Evolutionary conservation across 31 red algal species (phyloP).

Genomic region (Odonthalia washingtoniensis): DNA sequence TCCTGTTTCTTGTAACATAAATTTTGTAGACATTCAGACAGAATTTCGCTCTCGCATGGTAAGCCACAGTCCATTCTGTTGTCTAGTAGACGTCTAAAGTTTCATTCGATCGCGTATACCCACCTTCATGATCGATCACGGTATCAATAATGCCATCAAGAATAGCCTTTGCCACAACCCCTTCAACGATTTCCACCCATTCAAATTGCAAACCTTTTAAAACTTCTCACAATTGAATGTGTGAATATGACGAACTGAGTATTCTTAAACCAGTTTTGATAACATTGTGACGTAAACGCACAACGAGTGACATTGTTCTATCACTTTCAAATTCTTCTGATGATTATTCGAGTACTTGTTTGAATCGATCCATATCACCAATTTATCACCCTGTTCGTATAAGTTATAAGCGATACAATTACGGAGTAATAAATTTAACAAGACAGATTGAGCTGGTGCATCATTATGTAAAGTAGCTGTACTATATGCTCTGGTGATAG

Average conservation of each 20-base stretch:
- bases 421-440: slow-evolving; percentile 95
- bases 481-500: slow-evolving; percentile 81
- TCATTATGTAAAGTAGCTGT: slow-evolving; percentile 92
- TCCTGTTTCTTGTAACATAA: no score
- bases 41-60: no score
- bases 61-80: no score
- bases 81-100: no score
- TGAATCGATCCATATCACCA: no score
- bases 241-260: slow-evolving; percentile 87
- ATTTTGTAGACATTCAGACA: no score
- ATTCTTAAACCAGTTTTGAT: slow-evolving; percentile 97
- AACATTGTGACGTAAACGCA: slow-evolving; percentile 96
- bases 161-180: slow-evolving; percentile 98
- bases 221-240: slow-evolving; percentile 88
- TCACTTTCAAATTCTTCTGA: slow-evolving; percentile 81
- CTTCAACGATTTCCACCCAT: slow-evolving; percentile 77
- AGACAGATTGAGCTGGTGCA: slow-evolving; percentile 81
- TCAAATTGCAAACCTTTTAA: slow-evolving; percentile 78
- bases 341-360: no score
- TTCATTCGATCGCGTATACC: no score
- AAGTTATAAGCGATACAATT: slow-evolving; percentile 78
- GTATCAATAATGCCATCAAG: slow-evolving; percentile 96
- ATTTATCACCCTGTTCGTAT: slow-evolving; percentile 98
- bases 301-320: slow-evolving; percentile 76
- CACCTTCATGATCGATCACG: slow-evolving; percentile 89